Evolutionary conservation across 768 basidiomycete genomes (phyloP), one percentile per base, ranked within the genome.

Genomic region (Russula compacta): DNA sequence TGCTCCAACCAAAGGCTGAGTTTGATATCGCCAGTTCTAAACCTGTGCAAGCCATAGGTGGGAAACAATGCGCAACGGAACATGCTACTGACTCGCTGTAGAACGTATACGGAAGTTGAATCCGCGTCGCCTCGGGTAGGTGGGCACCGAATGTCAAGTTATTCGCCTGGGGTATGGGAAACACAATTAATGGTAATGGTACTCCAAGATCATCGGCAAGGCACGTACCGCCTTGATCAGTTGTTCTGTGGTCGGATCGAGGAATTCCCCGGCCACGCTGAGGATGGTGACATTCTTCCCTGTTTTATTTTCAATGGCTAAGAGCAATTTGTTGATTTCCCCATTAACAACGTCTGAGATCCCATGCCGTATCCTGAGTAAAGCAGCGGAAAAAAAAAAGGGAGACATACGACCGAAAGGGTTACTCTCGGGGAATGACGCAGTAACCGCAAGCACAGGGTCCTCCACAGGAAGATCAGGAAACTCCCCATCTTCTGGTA

Each of bases 1-100:
- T 89, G 83, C 63, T 92, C 87, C n/a, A 91, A 64, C 87, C 86
- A 92, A 35, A 92, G 69, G 66, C 77, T 84, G 55, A 93, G 78
- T 65, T 81, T 84, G 59, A 87, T 59, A 46, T 65, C 64, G 15
- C 64, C 64, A 14, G 58, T 53, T 52, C 35, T 59, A 32, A 56
- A 53, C 33, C 56, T 58, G 40, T 21, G 38, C 44, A 24, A 15
- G 19, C 4, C 56, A 11, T 57, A 50, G 10, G 62, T 53, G 63
- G 44, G 40, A 15, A 33, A 49, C 10, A 40, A 43, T 46, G 57
- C 43, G 29, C 35, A 29, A 43, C 35, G 29, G 19, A 49, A 40
- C n/a, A 29, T 15, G 40, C 43, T 3, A 77, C 89, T 73, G 66
- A 92, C 91, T 93, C 88, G 80, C 87, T 91, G 73, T 87, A 75